Base-by-base conservation (phyloP, 257 asterid genomes). In the Fraxinus anomala region DNA sequence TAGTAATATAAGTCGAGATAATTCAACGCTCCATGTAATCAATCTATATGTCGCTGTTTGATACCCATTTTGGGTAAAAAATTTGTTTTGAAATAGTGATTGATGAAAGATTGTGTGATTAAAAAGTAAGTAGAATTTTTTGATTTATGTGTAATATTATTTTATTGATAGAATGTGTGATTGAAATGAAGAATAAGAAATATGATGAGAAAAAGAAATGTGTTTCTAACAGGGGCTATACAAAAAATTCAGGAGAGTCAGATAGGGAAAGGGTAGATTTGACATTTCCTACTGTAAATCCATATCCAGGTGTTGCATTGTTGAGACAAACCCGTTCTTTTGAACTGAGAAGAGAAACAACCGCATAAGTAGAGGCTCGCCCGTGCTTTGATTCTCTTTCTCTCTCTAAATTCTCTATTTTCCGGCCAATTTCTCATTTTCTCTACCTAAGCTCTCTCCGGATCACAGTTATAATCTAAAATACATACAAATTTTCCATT, bases 321-420 rank as follows among this genome's bases (percentile, higher is more conserved):
- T 70, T 70, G 81, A 81, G 84, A 31, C 78, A 81, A 49, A 76
- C 76, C 56, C 81, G 81, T 68, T 51, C 54, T 59, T 34, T 49
- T 76, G 73, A 70, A 54, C 76, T 77, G 56, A n/a, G 75, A 81
- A 81, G 42, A 37, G 42, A 37, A 37, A 76, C 66, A 81, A 77
- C 56, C 85, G 79, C 79, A 72, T 63, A 67, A 72, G 72, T 73
- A 42, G 85, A 66, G 73, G 81, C 72, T 75, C 31, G 3, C 66
- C 76, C 79, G 75, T 14, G 24, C 69, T 49, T 17, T 59, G 37
- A 61, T 7, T 68, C 31, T 68, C 72, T 66, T 14, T 21, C 8
- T 26, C 37, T 42, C 74, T 42, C 68, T 33, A 8, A 37, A 37
- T 37, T 37, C 74, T 13, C 5, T 13, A 11, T 19, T 37, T 70